Percentiles rank a stretch among this genome's conserved stretches.
Evolutionary conservation across 108 stramenopile genomes (phyloP).

Genomic region (Aurantiochytrium sp.): DNA sequence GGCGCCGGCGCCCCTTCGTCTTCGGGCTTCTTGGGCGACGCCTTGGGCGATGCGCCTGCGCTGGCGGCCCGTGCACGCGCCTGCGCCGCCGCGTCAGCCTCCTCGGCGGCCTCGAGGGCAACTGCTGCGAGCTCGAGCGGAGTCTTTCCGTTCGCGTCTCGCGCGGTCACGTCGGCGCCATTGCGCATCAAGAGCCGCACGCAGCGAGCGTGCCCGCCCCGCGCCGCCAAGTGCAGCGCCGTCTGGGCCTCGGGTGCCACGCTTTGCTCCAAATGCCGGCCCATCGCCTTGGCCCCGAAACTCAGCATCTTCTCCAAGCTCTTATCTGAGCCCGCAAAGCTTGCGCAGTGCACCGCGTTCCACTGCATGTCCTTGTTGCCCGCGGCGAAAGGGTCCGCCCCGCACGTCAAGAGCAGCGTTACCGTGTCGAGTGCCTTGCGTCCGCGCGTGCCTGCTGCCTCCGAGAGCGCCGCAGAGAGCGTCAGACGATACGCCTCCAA

Average conservation of each 20-base stretch:
- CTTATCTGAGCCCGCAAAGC: background rate
- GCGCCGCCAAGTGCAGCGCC: conserved; percentile 9
- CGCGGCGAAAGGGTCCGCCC: background rate
- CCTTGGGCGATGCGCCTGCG: no score
- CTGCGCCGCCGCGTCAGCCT: background rate
- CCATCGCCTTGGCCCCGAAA: background rate
- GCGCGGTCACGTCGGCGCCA: background rate
- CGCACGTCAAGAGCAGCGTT: background rate
- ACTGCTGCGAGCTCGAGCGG: background rate
- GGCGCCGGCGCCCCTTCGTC: no score
- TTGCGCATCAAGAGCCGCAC: conserved; percentile 4
- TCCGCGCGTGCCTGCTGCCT: background rate
- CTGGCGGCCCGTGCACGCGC: no score
- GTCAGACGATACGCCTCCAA: background rate
- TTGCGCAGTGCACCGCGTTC: background rate
- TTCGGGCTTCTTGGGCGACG: no score
- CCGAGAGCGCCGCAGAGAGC: background rate
- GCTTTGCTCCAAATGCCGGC: background rate
- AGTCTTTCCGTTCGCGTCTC: background rate
- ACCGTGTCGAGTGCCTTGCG: background rate
- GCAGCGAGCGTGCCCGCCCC: background rate
- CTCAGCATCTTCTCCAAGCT: background rate
- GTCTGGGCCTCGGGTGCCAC: background rate
- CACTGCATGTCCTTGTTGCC: background rate
- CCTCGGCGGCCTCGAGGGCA: background rate